Evolutionary conservation across 2,329 filamentous ascomycete species (phyloP).

Genomic region (Microdochium trichocladiopsis): DNA sequence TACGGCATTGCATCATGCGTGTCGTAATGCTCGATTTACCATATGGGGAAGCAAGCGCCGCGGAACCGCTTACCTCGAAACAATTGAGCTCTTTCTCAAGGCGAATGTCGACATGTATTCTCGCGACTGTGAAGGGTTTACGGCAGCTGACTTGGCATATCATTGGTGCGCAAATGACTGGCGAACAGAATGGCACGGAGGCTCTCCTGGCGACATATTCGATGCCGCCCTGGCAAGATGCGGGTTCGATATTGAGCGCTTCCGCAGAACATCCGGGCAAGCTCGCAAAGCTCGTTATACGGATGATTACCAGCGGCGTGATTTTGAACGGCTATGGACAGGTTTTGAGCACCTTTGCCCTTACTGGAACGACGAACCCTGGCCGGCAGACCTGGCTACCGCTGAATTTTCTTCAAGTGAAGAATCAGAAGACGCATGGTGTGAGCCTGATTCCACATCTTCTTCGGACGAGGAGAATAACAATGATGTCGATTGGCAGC

Average conservation of each 20-base stretch:
- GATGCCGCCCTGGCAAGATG: not conserved
- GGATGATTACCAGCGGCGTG: not conserved
- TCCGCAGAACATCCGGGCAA: not conserved
- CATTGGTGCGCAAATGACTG: too few relatives aligned
- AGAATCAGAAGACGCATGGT: not conserved
- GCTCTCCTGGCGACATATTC: not conserved
- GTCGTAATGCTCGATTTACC: not conserved
- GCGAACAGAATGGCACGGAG: not conserved
- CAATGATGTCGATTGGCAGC: not conserved
- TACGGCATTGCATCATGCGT: not conserved
- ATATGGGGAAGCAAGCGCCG: not conserved
- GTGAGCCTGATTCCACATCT: not conserved
- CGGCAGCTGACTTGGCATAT: not conserved
- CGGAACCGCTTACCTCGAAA: not conserved
- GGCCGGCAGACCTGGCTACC: not conserved
- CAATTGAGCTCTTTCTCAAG: not conserved
- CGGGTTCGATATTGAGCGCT: not conserved
- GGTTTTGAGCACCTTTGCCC: not conserved
- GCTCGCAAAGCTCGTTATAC: not conserved
- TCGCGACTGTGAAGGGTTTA: not conserved
- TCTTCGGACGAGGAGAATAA: not conserved
- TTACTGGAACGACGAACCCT: not conserved
- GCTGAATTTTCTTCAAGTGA: not conserved
- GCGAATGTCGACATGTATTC: not conserved
- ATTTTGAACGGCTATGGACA: not conserved